Base-by-base conservation (phyloP, 2,329 filamentous ascomycete species). In the Paraphoma chrysanthemicola region DNA sequence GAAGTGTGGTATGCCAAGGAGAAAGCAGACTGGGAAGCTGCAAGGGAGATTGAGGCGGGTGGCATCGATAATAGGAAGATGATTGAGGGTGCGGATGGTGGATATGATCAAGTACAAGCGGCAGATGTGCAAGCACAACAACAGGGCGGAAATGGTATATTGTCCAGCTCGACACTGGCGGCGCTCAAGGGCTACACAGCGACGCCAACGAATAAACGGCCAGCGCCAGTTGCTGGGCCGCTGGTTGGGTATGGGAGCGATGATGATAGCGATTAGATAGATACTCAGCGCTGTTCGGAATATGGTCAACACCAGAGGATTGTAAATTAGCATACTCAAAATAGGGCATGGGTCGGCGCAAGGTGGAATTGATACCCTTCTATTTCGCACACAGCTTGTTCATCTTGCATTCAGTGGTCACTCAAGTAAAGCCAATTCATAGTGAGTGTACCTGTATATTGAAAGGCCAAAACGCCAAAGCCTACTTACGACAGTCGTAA, bases 211-310 rank as follows among this genome's bases (percentile, higher is more conserved):
- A 81, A 82, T 67, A 86, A 85, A 71, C 83, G 64, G 39, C 49
- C 87, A 50, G 77, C 84, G 9, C 78, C 83, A 29, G 79, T 86
- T 29, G 77, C 85, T 16, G 92, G 91, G 1, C 90, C 92, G 6
- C 79, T 98, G 63, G 95, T 97, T 17, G 90, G 85, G 28, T 99
- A 99, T 71, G 93, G 88, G 53, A 97, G 92, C 75, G 93, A 96
- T 77, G 91, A 93, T 72, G 93, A 97, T 58, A 90, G 85, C 63
- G 86, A 89, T 63, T 78, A 66, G 71, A 50, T n/a, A 17, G 30
- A 6, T 11, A n/a, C 7, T 10, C 14, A 3, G 14, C 33, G 33
- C 3, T 36, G 33, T 10, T 36, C 23, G 23, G 23, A 23, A 23
- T 23, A 5, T 5, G 23, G 23, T 23, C 23, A 23, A 23, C 5